Percentiles rank a stretch among this genome's conserved stretches.
Conservation (phyloP, 106 monocot genomes). For the Platanthera guangdongensis region DNA sequence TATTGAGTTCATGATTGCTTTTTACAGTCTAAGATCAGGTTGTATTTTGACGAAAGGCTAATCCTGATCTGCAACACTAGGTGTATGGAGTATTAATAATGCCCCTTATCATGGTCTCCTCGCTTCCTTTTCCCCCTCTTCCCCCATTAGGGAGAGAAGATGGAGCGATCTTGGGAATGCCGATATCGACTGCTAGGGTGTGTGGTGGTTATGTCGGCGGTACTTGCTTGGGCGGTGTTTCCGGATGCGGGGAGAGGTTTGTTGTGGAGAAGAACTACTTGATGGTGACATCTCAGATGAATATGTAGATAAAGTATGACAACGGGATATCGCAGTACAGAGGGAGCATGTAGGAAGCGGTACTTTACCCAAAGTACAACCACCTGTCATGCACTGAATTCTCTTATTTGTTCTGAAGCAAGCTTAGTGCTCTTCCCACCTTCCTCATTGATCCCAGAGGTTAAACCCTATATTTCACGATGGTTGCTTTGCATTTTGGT, state of each 20-base stretch:
- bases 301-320: conserved; percentile 65
- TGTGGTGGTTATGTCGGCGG: neutral
- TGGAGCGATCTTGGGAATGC: neutral
- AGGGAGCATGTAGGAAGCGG: conserved; percentile 82
- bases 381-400: conserved; percentile 59
- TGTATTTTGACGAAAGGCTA: too few species aligned
- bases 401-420: conserved; percentile 36
- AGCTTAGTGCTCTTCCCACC: conserved; percentile 73
- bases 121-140: neutral
- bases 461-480: conserved; percentile 11
- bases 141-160: neutral
- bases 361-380: conserved; percentile 74
- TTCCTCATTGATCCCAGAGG: conserved; percentile 89
- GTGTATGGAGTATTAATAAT: too few species aligned
- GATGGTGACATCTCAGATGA: conserved; percentile 72
- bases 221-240: neutral
- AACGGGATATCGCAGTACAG: conserved; percentile 92
- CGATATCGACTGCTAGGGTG: neutral
- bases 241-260: conserved; percentile 37
- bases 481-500: too few species aligned
- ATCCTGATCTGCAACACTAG: too few species aligned
- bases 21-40: too few species aligned
- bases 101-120: neutral
- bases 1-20: too few species aligned
- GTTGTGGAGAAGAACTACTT: conserved; percentile 97